Conservation (phyloP, 768 basidiomycete species). For the Polyporus arcularius region DNA sequence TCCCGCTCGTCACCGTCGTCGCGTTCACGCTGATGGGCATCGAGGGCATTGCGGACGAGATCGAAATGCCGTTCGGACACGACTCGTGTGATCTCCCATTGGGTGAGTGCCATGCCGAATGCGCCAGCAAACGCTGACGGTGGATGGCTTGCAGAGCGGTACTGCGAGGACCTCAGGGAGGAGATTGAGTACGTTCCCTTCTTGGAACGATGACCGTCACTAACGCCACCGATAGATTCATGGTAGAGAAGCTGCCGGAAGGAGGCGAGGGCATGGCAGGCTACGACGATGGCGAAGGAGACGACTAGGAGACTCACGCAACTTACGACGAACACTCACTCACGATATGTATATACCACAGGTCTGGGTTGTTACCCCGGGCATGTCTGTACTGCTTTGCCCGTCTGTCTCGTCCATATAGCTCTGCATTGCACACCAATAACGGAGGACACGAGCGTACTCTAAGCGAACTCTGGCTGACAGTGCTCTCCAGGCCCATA, state of each 20-base stretch:
- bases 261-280: conserved; percentile 71
- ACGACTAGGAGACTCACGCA: conserved; percentile 50
- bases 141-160: conserved; percentile 55
- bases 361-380: background rate
- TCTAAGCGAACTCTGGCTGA: conserved; percentile 67
- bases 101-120: conserved; percentile 45
- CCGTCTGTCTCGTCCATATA: background rate
- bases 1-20: conserved; percentile 84
- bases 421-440: conserved; percentile 1
- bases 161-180: conserved; percentile 84
- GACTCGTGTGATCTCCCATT: conserved; percentile 75
- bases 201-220: background rate
- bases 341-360: conserved; percentile 1
- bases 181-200: conserved; percentile 67
- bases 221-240: conserved; percentile 49
- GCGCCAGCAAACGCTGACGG: background rate
- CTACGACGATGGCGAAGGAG: conserved; percentile 82
- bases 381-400: background rate
- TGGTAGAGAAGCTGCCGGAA: conserved; percentile 70
- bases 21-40: conserved; percentile 94
- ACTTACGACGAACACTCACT: background rate
- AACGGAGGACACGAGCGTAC: background rate
- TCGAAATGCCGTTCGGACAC: conserved; percentile 89
- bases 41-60: conserved; percentile 93
- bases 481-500: conserved; percentile 94